Base-by-base conservation (phyloP, 768 basidiomycete genomes). In the Daedalea quercina region DNA sequence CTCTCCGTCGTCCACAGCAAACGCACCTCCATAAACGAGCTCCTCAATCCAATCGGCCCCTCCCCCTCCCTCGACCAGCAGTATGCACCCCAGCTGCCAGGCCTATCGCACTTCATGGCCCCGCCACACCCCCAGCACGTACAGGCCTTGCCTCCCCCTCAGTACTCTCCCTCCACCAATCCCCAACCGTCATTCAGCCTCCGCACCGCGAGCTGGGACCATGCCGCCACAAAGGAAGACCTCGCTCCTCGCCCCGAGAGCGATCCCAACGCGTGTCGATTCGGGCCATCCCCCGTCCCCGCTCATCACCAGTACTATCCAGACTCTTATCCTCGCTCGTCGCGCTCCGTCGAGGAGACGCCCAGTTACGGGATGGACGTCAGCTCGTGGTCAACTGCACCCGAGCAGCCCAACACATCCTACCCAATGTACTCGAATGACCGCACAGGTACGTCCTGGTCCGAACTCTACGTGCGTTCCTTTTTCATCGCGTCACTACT, bases 171-270 rank as follows among this genome's bases (percentile, higher is more conserved):
- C 47, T 46, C 60, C 51, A 43, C 65, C 52, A 53, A 60, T 41
- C 0, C 50, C 35, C 23, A 56, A 47, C 53, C 60, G 47, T 31
- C 58, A 22, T 85, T 74, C 59, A 74, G 78, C 60, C 76, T 85
- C n/a, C 75, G 81, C 37, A 78, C 81, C 11, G 84, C 84, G 4
- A 80, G 67, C 60, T 85, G 84, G 82, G 75, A 74, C 25, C 63
- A 58, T 49, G 68, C 58, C 44, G 67, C 59, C 47, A 72, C 68
- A 65, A 68, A 65, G 57, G 71, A 65, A 24, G 66, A 70, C 44
- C 60, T 64, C 47, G 67, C 69, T 33, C 68, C 69, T 53, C 69
- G 66, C 57, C 58, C 63, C 53, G 71, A 72, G 44, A 56, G 60
- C 51, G 70, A 69, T 8, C 57, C 64, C 45, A 56, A 63, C 52